Conservation (phyloP, 257 asterid species). For the Plantago major region DNA sequence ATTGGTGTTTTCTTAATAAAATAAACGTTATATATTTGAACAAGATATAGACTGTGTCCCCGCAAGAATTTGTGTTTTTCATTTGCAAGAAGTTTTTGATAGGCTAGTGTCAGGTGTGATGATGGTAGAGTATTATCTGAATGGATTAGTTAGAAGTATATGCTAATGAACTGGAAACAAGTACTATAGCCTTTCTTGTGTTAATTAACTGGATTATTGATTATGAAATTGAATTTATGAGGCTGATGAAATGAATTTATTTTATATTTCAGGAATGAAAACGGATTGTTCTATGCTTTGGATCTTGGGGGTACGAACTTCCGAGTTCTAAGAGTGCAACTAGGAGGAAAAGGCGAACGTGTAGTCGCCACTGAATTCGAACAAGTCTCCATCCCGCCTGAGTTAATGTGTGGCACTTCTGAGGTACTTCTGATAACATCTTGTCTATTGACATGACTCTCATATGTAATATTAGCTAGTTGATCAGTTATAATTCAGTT, state of each 20-base stretch:
- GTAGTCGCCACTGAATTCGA: constrained; percentile 61
- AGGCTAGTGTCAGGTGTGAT: too few relatives aligned
- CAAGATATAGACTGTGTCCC: too few relatives aligned
- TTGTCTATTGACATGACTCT: not conserved
- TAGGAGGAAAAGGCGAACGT: constrained; percentile 70
- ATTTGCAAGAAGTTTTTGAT: too few relatives aligned
- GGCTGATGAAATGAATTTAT: too few relatives aligned
- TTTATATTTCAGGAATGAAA: constrained; percentile 51
- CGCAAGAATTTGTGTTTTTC: too few relatives aligned
- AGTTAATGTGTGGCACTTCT: constrained; percentile 56
- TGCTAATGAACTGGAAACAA: too few relatives aligned
- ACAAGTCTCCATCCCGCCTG: constrained; percentile 62
- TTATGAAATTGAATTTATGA: constrained; percentile 9
- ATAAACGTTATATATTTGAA: too few relatives aligned
- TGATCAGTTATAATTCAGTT: not conserved
- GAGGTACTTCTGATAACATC: constrained; percentile 34
- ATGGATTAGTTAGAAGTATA: too few relatives aligned
- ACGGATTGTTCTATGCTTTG: constrained; percentile 70
- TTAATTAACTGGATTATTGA: constrained; percentile 1
- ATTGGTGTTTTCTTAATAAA: too few relatives aligned
- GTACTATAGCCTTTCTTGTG: too few relatives aligned
- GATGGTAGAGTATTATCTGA: too few relatives aligned
- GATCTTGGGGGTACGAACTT: constrained; percentile 92
- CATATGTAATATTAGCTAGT: not conserved
- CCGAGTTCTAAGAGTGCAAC: constrained; percentile 69